Conservation (phyloP, 352 stramenopile species). For the Phytophthora melonis region DNA sequence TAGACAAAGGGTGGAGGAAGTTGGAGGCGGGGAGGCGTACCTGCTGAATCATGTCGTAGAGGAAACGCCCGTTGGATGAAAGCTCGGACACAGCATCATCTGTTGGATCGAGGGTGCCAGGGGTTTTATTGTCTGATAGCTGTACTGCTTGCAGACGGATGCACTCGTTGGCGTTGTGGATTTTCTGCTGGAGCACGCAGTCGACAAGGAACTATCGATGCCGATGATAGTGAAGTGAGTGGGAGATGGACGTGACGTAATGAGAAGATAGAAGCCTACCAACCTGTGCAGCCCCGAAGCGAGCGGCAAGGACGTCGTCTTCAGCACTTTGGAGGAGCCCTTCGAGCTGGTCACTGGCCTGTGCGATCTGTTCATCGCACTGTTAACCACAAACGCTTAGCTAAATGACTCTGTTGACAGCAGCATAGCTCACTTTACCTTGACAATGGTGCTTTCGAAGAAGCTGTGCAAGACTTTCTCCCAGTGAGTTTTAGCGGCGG, state of each 20-base stretch:
- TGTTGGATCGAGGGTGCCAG: not conserved
- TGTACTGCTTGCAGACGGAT: conserved; percentile 46
- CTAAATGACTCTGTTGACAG: not conserved
- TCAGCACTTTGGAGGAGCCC: conserved; percentile 57
- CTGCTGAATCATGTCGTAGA: conserved; percentile 74
- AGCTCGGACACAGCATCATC: conserved; percentile 15
- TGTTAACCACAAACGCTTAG: conserved; percentile 27
- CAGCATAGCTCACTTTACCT: conserved; percentile 5
- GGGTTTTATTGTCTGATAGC: not conserved
- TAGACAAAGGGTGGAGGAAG: not conserved
- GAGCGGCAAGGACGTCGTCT: conserved; percentile 44
- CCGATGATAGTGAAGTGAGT: not conserved
- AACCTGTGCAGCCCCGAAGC: conserved; percentile 66
- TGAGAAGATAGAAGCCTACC: not conserved
- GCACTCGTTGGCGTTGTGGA: conserved; percentile 53
- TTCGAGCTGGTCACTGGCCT: conserved; percentile 53
- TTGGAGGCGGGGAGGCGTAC: conserved; percentile 22
- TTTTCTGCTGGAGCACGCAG: conserved; percentile 68
- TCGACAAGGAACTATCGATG: conserved; percentile 58
- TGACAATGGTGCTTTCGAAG: conserved; percentile 45
- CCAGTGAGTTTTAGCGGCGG: conserved; percentile 21
- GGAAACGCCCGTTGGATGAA: conserved; percentile 48
- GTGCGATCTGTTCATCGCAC: conserved; percentile 61
- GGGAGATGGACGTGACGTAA: not conserved
- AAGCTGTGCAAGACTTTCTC: conserved; percentile 45